These are phyloP conservation scores for Pythium phragmiticola DNA, from an alignment of 352 stramenopile genomes.

Conservation along the genomic window DNA sequence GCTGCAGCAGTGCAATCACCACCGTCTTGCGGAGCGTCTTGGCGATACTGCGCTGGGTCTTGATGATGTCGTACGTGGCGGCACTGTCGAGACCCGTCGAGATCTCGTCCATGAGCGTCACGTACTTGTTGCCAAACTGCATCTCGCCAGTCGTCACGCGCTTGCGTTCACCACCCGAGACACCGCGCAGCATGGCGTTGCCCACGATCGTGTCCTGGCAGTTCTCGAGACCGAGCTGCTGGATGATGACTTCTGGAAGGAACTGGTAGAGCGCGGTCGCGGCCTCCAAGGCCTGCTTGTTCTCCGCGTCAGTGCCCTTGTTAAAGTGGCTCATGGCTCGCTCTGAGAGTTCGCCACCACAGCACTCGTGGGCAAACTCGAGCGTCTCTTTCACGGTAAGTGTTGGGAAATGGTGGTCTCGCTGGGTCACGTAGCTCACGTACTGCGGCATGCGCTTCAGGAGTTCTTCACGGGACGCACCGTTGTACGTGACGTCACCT, in stretches of 20 bases:
- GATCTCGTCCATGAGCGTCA: slow-evolving; percentile 89
- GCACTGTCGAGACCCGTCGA: slow-evolving; percentile 90
- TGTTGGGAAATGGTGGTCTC: slow-evolving; percentile 33
- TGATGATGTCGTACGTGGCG: slow-evolving; percentile 89
- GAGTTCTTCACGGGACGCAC: slow-evolving; percentile 29
- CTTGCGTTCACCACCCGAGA: slow-evolving; percentile 67
- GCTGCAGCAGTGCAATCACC: slow-evolving; percentile 39
- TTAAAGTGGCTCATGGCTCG: slow-evolving; percentile 32
- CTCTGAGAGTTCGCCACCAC: slow-evolving; percentile 17
- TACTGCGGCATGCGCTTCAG: slow-evolving; percentile 45
- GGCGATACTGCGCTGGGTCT: slow-evolving; percentile 38
- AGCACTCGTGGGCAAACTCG: slow-evolving; percentile 29
- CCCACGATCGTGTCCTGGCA: slow-evolving; percentile 62
- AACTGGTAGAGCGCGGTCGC: slow-evolving; percentile 19
- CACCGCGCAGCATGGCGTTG: slow-evolving; percentile 46
- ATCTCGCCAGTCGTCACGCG: slow-evolving; percentile 80
- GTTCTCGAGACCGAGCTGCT: slow-evolving; percentile 33
- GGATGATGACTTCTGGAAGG: slow-evolving; percentile 36
- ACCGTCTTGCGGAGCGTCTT: slow-evolving; percentile 35
- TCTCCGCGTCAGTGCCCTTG: slow-evolving; percentile 31
- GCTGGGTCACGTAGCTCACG: slow-evolving; percentile 40
- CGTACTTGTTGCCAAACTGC: slow-evolving; percentile 58
- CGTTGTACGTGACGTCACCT: slow-evolving; percentile 56
- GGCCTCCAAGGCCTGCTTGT: slow-evolving; percentile 20
- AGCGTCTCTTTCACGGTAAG: slow-evolving; percentile 36